Evolutionary conservation across 2,329 filamentous ascomycete species (phyloP), one percentile per base, ranked within the genome.

Genomic region (Pseudocercospora fuligena): DNA sequence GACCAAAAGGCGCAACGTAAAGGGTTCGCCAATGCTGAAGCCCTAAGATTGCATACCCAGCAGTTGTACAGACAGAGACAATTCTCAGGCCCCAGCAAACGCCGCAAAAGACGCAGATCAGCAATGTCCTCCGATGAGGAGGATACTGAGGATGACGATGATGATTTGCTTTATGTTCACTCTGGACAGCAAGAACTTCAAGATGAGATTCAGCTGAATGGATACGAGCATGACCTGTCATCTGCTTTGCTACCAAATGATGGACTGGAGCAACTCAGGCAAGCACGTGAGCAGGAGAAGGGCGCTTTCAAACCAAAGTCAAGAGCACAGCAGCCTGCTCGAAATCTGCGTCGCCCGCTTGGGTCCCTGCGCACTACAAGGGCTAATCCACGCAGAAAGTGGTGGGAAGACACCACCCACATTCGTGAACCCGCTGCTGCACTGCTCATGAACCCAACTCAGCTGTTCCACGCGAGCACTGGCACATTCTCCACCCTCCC

Each of bases 161-260:
- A 61, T 46, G 51, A 58, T 43, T 21, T 25, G 60, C 57, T 40
- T n/a, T 61, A 14, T 47, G 43, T 54, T 14, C 27, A 56, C 11
- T 60, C 53, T 2, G 58, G 29, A 16, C 63, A 65, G 47, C 36
- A 36, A 23, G 31, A 57, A 46, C 29, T 54, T 21, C 66, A 71
- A 46, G 67, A 66, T 53, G 60, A 67, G 36, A 70, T 73, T 23
- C 72, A 73, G 23, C 31, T 72, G 36, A 67, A 69, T n/a, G 65
- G 66, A 31, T 73, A 73, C 47, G 46, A 66, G 36, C 69, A 73
- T 54, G 68, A 72, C 25, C 67, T 71, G 1, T 49, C 33, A 23
- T 62, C 61, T 61, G 61, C 65, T 33, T 33, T 57, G 27, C n/a
- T 19, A 3, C 27, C 23, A 9, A 57, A 5, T 5, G 23, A 57